phyloP scores from a whole-genome alignment of 345 rosid genomes.

The Pseudoturritis turrita region DNA sequence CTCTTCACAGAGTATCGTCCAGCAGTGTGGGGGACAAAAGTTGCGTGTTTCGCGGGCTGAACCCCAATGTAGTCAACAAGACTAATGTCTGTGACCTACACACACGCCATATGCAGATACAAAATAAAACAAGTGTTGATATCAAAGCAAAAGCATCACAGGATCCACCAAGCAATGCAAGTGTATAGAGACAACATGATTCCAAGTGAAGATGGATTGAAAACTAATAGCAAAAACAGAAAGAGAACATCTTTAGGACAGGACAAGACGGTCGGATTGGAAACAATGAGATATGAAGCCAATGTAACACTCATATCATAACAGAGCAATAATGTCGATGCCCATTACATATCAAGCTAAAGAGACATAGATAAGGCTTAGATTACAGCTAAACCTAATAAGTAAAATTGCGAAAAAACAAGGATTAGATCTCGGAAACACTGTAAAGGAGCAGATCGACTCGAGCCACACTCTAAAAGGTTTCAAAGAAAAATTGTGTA shows the following conservation, averaged over 20 bases:
- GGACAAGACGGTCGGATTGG: background rate
- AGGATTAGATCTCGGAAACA: background rate
- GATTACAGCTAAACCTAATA: background rate
- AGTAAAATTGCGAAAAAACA: background rate
- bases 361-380: background rate
- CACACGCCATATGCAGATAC: background rate
- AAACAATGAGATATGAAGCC: background rate
- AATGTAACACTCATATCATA: background rate
- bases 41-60: constrained; percentile 68
- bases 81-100: constrained; percentile 69
- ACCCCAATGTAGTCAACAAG: constrained; percentile 73
- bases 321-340: background rate
- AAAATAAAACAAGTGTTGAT: background rate
- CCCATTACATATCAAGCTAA: background rate
- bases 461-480: background rate
- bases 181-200: background rate
- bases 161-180: no score
- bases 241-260: background rate
- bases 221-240: background rate
- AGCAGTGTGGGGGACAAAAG: constrained; percentile 91
- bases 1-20: constrained; percentile 92
- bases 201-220: background rate
- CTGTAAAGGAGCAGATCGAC: background rate
- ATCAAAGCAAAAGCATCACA: background rate
- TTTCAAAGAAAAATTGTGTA: background rate